Evolutionary conservation across 2,329 filamentous ascomycete species (phyloP), one percentile per base, ranked within the genome.

Genomic region (Zasmidium angulare): DNA sequence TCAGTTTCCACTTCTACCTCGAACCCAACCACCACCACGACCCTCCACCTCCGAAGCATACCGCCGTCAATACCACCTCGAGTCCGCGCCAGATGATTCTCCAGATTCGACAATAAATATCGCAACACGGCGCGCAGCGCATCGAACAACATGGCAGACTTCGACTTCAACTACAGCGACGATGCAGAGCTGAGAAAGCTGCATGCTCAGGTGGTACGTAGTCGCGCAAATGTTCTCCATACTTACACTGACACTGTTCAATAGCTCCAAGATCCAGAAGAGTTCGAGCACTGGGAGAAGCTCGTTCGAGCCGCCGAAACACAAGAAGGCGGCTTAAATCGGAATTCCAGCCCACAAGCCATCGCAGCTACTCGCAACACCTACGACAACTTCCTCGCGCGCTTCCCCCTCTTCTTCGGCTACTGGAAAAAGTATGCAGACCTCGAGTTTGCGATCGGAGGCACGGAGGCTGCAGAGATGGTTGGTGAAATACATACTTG

Each of bases 351-450:
- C 73, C 93, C 95, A 0, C 90, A 96, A 72, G 91, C 95, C 24
- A 92, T 99, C 68, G 88, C 91, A 20, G 88, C 91, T 11, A 89
- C 92, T 57, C 89, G 95, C 76, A 87, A 90, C 75, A 86, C 90
- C 63, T 98, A 96, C 79, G 93, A 99, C 75, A 86, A 89, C 50
- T 96, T 99, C 72, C 88, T 99, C 21, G 86, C 90, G 62, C 97
- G 96, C 73, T 99, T 97, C 66, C 95, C 95, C 2, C 84, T 98
- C 11, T 86, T 98, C 43, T 99, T 98, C 71, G 95, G 93, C 54
- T 99, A 98, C 80, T 99, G 95, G 95, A 98, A 98, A 81, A 98
- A 97, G 75, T 99, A 98, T 82, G 95, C 95, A 71, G 93, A 98
- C 71, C 83, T 96, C 64, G 95, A 99, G 73, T 99, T 99, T 78